Conservation (phyloP, 352 stramenopile species). For the Phytophthora fragariae region DNA sequence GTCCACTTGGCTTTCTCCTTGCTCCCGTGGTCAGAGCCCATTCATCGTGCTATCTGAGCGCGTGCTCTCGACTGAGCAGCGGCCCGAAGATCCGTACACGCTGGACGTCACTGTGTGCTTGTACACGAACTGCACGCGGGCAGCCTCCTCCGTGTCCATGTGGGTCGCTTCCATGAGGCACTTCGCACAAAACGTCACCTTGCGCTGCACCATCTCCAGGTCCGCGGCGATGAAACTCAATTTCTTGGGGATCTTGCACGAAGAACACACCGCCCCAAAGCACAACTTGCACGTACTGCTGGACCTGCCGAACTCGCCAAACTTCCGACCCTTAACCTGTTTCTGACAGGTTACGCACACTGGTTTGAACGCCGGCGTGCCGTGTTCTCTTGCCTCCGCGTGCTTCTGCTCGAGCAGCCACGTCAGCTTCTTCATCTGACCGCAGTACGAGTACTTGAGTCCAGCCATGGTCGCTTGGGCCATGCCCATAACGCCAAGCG, state of each 20-base stretch:
- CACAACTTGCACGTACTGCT: slow-evolving; percentile 31
- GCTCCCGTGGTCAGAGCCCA: background rate
- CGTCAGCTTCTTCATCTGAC: slow-evolving; percentile 45
- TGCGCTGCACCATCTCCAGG: slow-evolving; percentile 23
- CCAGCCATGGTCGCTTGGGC: slow-evolving; percentile 27
- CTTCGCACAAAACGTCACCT: slow-evolving; percentile 38
- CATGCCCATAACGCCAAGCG: slow-evolving; percentile 20
- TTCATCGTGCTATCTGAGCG: background rate
- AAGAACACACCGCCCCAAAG: slow-evolving; percentile 20
- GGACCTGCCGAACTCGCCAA: background rate
- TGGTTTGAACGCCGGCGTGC: background rate
- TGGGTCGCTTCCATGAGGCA: slow-evolving; percentile 31
- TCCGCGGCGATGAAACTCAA: slow-evolving; percentile 33
- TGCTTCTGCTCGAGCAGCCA: slow-evolving; percentile 37
- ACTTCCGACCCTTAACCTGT: slow-evolving; percentile 5
- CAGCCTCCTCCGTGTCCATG: slow-evolving; percentile 29
- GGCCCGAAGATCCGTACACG: slow-evolving; percentile 9
- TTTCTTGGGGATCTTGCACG: slow-evolving; percentile 28
- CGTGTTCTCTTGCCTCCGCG: background rate
- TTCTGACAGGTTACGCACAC: slow-evolving; percentile 30
- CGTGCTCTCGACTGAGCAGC: background rate
- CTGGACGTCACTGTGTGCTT: slow-evolving; percentile 15
- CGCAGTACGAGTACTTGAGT: slow-evolving; percentile 37
- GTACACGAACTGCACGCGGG: slow-evolving; percentile 29
- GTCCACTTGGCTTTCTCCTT: background rate